These are phyloP conservation scores for Hibiscus tridactylites DNA, from an alignment of 345 rosid genomes.

Conservation along the genomic window DNA sequence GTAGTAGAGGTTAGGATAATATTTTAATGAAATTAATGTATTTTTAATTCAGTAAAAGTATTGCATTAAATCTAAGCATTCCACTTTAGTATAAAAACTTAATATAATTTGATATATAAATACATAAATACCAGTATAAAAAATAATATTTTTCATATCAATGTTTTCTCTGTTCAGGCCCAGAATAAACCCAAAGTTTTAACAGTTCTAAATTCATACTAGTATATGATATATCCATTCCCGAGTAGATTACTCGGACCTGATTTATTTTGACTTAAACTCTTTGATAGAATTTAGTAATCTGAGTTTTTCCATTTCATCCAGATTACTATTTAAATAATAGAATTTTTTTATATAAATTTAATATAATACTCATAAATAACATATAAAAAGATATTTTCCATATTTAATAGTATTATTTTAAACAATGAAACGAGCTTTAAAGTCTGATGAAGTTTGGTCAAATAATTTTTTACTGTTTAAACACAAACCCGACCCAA, in stretches of 20 bases:
- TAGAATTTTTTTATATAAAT: background rate
- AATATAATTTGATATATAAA: background rate
- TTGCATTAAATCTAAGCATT: too few species aligned
- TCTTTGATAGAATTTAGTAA: background rate
- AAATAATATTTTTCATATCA: too few species aligned
- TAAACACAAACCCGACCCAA: background rate
- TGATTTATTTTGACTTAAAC: background rate
- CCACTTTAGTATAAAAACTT: background rate
- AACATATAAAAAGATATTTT: background rate
- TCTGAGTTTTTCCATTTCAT: background rate
- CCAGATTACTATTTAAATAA: background rate
- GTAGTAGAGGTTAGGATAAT: too few species aligned
- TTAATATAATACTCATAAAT: background rate
- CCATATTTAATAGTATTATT: background rate
- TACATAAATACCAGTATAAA: too few species aligned
- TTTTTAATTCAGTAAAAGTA: too few species aligned
- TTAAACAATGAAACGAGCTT: background rate
- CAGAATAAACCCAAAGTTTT: too few species aligned
- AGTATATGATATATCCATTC: too few species aligned
- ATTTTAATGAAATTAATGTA: too few species aligned
- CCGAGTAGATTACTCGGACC: too few species aligned
- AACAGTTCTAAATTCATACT: too few species aligned
- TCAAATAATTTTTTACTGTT: too few species aligned
- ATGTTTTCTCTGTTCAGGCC: too few species aligned
- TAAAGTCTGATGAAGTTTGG: background rate